Base-by-base conservation (phyloP, 306 rosid species). In the Herpetospermum pedunculosum region DNA sequence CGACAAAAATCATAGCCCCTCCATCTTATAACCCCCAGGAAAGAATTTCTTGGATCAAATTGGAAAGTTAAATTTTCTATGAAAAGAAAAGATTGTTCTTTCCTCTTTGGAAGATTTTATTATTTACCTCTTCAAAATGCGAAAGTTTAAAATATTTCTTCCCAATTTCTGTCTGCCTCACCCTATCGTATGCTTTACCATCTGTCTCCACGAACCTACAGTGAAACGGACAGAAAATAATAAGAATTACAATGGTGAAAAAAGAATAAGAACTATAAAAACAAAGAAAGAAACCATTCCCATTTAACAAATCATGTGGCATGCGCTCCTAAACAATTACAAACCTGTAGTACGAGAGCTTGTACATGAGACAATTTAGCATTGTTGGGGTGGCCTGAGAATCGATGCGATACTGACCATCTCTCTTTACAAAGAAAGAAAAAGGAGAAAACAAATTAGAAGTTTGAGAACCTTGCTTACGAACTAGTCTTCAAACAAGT, bases 401-500 rank as follows among this genome's bases (percentile, higher is more conserved):
- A 90, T 95, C 97, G 47, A 95, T 95, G 60, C 99, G 88, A 77
- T 95, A 95, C 79, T 95, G 97, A 72, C 99, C 99, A 50, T 95
- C 99, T 85, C 96, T 89, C 99, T 95, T 79, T 44, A 58, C 77
- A 78, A 73, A 74, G 38, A 60, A 74, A 75, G 30, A 50, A 44
- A 44, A 21, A 8, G 30, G 32, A 41, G 15, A 23, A 77, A 50
- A 47, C 13, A 77, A 55, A 50, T 14, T 47, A 29, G 8, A 38
- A 47, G 57, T 71, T 64, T 47, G 58, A 46, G 73, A 63, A 73
- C 1, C 30, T 50, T 29, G 71, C 21, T 65, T 32, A 69, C 29
- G 16, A 72, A 72, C 63, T 13, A 48, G 26, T 14, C 26, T 34
- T 48, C 23, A 16, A 35, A 49, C 19, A 52, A 68, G 38, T 16